Percentiles rank a stretch among this genome's conserved stretches.
Conservation (phyloP, 305 asterid species). For the Solanum chacoense region DNA sequence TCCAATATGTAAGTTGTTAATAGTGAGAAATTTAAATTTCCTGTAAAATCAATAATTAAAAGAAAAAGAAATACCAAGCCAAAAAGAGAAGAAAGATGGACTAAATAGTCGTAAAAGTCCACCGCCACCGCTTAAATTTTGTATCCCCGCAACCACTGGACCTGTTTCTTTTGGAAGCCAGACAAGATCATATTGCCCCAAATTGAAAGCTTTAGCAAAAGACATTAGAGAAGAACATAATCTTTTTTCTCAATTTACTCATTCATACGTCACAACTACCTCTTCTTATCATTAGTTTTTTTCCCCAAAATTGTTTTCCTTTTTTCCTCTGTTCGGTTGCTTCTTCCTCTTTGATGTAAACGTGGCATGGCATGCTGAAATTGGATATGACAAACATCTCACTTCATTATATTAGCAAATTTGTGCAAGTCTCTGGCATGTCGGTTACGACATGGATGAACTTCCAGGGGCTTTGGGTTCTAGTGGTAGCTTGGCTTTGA, state of each 20-base stretch:
- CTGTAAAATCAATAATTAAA: not conserved
- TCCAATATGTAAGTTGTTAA: not conserved
- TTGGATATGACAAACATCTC: not conserved
- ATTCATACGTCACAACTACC: not conserved
- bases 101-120: not conserved
- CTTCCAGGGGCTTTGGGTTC: slow-evolving; percentile 86
- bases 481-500: slow-evolving; percentile 77
- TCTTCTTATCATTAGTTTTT: not conserved
- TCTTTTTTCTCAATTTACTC: not conserved
- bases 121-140: not conserved
- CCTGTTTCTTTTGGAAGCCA: not conserved
- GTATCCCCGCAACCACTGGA: not conserved
- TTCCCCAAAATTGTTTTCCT: not conserved
- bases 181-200: not conserved
- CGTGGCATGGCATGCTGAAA: not conserved
- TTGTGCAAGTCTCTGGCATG: not conserved
- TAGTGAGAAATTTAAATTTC: not conserved
- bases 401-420: not conserved
- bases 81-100: not conserved
- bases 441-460: slow-evolving; percentile 49
- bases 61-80: not conserved
- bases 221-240: not conserved
- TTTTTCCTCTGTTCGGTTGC: not conserved
- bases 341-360: not conserved
- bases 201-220: not conserved